A percentile compares a stretch with the other conserved stretches of the same genome.
phyloP scores from a whole-genome alignment of 192 early-diverging fungal genomes.

The Coemansia sp. region DNA sequence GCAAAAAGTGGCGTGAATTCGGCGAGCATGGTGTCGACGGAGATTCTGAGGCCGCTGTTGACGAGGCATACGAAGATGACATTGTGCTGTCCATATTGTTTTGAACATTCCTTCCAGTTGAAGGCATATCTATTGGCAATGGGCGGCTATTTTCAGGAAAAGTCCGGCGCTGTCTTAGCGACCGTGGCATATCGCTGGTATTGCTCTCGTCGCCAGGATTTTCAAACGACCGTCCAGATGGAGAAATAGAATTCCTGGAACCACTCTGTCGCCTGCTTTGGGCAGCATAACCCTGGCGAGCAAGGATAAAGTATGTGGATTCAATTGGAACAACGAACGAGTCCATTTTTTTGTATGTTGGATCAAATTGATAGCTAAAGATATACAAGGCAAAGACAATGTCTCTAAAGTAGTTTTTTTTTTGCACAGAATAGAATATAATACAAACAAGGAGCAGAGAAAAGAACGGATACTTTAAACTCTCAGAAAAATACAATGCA shows the following conservation, averaged over 20 bases:
- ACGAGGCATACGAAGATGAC: conserved; percentile 15
- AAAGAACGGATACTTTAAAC: not conserved
- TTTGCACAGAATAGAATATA: not conserved
- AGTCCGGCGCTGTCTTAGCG: not conserved
- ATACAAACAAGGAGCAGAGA: not conserved
- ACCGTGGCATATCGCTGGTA: not conserved
- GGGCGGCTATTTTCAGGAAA: not conserved
- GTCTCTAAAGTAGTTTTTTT: too few relatives aligned
- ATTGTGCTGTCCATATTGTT: too few relatives aligned
- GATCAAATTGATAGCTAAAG: not conserved
- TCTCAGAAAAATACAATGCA: not conserved
- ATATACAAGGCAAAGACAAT: not conserved
- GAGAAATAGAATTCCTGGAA: not conserved
- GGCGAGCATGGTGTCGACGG: conserved; percentile 17
- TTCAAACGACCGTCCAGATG: conserved; percentile 2
- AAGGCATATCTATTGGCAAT: conserved; percentile 15
- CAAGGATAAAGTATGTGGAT: conserved; percentile 26
- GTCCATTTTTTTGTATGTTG: conserved; percentile 12
- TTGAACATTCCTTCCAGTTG: too few relatives aligned
- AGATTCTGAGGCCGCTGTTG: conserved; percentile 8
- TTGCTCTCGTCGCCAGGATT: not conserved
- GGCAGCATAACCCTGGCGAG: conserved; percentile 39
- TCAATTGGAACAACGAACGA: conserved; percentile 19
- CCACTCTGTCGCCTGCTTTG: conserved; percentile 29
- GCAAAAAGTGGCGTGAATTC: conserved; percentile 10